Base-by-base conservation (phyloP, 2,329 filamentous ascomycete genomes). In the Penicillium hesseltinei region DNA sequence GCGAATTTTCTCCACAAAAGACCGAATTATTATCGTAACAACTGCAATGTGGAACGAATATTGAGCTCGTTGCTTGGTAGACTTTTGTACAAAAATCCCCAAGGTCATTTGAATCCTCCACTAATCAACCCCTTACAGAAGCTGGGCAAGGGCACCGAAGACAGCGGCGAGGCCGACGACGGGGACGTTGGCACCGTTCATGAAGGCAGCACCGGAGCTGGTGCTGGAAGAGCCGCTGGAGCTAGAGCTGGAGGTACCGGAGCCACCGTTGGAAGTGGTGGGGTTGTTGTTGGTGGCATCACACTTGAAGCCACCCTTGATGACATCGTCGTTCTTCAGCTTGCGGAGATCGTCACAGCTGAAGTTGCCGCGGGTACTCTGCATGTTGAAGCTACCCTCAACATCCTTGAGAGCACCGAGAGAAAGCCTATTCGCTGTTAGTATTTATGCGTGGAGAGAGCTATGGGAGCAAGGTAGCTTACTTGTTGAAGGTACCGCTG, bases 401-500 rank as follows among this genome's bases (percentile, higher is more conserved):
- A 92, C 89, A 62, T 87, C 82, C 58, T 82, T 77, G 27, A 93
- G 81, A 38, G 77, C 72, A 59, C 90, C 88, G 53, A 97, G 83
- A 36, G 81, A 72, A 65, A 94, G 86, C 59, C 91, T 96, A 66
- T 1, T 54, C 39, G 23, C 7, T 15, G 51, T 58, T 63, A 70
- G 63, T 69, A 80, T 67, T 78, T 73, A 57, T 51, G 40, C 25
- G 58, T 31, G 33, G 27, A 17, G 1, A 19, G 29, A 46, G 17
- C 15, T 35, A 36, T 40, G 15, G 1, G 11, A 39, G 4, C 23
- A n/a, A 48, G 10, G 4, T 11, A 8, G 84, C 90, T 81, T 83
- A 95, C 91, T 84, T 81, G 62, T 86, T 83, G 77, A 97, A 95
- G 80, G 86, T 89, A 70, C 94, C 94, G 68, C 87, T 87, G 75